phyloP scores from a whole-genome alignment of 2,329 filamentous ascomycete species.

The Aureobasidium mangrovei region DNA sequence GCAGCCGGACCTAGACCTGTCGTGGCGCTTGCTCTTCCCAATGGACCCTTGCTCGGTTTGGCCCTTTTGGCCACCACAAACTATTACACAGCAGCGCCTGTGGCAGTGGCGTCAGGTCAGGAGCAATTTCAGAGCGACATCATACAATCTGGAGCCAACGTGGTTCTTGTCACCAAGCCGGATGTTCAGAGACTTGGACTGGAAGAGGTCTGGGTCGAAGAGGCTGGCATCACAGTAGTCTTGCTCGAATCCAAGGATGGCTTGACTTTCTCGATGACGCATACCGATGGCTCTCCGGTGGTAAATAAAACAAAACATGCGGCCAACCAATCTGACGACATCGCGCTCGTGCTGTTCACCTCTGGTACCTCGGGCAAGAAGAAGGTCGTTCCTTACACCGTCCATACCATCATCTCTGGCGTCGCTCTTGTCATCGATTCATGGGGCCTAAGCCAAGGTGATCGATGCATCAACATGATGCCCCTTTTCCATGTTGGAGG shows the following conservation, averaged over 20 bases:
- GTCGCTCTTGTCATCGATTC: slow-evolving; percentile 46
- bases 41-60: slow-evolving; percentile 46
- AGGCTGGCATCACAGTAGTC: slow-evolving; percentile 33
- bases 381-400: slow-evolving; percentile 47
- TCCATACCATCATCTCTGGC: slow-evolving; percentile 43
- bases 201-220: slow-evolving; percentile 24
- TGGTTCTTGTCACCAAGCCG: slow-evolving; percentile 38
- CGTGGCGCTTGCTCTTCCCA: slow-evolving; percentile 45
- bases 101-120: slow-evolving; percentile 39
- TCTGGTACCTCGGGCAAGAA: slow-evolving; percentile 52
- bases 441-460: slow-evolving; percentile 40
- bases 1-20: slow-evolving; percentile 31
- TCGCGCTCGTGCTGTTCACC: slow-evolving; percentile 47
- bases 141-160: slow-evolving; percentile 37
- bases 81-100: slow-evolving; percentile 45
- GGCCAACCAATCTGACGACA: slow-evolving; percentile 40
- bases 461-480: slow-evolving; percentile 52
- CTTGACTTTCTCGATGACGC: slow-evolving; percentile 23
- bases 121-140: slow-evolving; percentile 46
- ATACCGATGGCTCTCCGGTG: neutral
- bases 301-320: slow-evolving; percentile 5
- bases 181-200: slow-evolving; percentile 37
- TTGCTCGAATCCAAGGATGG: slow-evolving; percentile 32
- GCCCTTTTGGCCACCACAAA: slow-evolving; percentile 42
- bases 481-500: slow-evolving; percentile 48